Percentiles rank a stretch among this genome's conserved stretches.
Evolutionary conservation across 1,139 yeast genomes (phyloP).

Genomic region (Hyphopichia wangnamkhiaoensis): DNA sequence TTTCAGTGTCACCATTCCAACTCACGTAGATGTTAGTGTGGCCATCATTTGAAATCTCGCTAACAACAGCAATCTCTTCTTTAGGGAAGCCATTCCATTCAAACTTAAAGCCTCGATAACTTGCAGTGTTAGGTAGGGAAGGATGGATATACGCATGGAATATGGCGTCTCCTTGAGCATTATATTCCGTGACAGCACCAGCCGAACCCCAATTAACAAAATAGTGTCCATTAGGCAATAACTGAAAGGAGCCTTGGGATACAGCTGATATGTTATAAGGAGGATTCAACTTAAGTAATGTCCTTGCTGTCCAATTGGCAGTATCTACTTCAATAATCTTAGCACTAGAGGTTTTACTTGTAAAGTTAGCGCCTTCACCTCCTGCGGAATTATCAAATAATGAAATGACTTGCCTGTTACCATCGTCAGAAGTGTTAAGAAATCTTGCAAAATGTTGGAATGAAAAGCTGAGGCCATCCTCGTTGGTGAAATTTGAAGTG

Average conservation of each 20-base stretch:
- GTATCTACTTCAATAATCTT: conserved; percentile 35
- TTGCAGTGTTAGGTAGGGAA: conserved; percentile 25
- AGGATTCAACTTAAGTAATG: conserved; percentile 27
- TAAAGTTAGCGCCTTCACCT: conserved; percentile 30
- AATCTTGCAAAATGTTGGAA: conserved; percentile 42
- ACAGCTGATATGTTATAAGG: conserved; percentile 28
- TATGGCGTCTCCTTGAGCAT: conserved; percentile 24
- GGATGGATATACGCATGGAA: conserved; percentile 39
- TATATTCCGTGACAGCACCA: conserved; percentile 38
- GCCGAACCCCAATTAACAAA: conserved; percentile 42
- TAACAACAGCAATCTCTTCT: conserved; percentile 31
- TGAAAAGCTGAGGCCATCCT: conserved; percentile 24
- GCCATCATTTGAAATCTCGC: conserved; percentile 15
- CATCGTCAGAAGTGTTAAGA: conserved; percentile 23
- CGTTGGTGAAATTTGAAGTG: conserved; percentile 19
- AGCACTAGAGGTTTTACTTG: conserved; percentile 30
- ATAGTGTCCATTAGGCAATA: conserved; percentile 34
- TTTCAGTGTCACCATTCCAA: conserved; percentile 43
- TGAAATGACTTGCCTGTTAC: conserved; percentile 27
- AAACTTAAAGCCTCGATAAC: conserved; percentile 38
- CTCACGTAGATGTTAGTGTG: conserved; percentile 29
- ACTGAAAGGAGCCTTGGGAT: conserved; percentile 41
- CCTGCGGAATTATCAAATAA: conserved; percentile 41
- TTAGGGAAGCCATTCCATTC: conserved; percentile 37
- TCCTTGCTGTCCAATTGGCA: conserved; percentile 24